phyloP scores from a whole-genome alignment of 352 stramenopile genomes.

The Pythium aquatile region DNA sequence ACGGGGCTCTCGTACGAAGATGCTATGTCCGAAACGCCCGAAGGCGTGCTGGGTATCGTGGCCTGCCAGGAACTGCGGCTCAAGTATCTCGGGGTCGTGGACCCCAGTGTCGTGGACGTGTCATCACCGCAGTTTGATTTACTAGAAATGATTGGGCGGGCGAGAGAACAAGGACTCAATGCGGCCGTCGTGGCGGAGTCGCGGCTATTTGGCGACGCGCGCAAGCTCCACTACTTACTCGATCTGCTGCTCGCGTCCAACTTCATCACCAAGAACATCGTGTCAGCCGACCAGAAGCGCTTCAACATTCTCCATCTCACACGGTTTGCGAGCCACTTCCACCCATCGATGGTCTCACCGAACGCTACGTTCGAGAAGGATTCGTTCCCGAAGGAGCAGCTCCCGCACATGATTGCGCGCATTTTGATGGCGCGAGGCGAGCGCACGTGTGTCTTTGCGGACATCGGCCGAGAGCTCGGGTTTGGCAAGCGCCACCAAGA shows the following conservation, averaged over 20 bases:
- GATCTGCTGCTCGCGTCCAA: constrained; percentile 66
- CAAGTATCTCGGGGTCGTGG: constrained; percentile 63
- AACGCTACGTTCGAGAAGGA: constrained; percentile 51
- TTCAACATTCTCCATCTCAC: constrained; percentile 84
- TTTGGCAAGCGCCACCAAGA: constrained; percentile 78
- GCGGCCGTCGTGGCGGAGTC: constrained; percentile 54
- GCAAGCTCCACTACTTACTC: constrained; percentile 81
- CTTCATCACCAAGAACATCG: constrained; percentile 76
- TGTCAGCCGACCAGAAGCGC: constrained; percentile 56
- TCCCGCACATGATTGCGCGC: constrained; percentile 58
- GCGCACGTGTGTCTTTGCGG: constrained; percentile 76
- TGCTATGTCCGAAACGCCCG: constrained; percentile 38
- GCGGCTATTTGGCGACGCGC: constrained; percentile 61
- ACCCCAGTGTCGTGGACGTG: constrained; percentile 51
- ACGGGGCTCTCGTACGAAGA: constrained; percentile 54
- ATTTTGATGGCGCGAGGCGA: constrained; percentile 66
- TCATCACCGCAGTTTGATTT: constrained; percentile 73
- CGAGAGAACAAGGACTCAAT: constrained; percentile 57
- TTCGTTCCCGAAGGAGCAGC: constrained; percentile 56
- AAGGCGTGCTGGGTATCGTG: constrained; percentile 66
- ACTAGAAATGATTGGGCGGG: constrained; percentile 72
- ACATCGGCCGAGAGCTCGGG: constrained; percentile 79
- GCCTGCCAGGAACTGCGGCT: constrained; percentile 64
- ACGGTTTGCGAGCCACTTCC: constrained; percentile 60
- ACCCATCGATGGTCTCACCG: constrained; percentile 66